These are phyloP conservation scores for Ganoderma leucocontextum DNA, from an alignment of 1,284 basidiomycete genomes.

Conservation along the genomic window DNA sequence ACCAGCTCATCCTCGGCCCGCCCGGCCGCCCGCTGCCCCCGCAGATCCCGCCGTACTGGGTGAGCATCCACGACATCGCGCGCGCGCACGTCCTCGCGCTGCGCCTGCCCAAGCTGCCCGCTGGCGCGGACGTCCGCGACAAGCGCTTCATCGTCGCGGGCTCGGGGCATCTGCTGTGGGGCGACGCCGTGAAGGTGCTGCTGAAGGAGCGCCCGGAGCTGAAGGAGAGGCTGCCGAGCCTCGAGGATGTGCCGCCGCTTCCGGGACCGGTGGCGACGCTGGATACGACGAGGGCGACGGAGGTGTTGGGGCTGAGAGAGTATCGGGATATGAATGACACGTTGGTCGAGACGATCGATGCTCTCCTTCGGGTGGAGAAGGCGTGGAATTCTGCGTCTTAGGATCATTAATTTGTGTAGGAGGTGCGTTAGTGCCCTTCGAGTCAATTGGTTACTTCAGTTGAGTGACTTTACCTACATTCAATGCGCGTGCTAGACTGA, in stretches of 20 bases:
- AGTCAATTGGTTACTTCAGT: too few species aligned
- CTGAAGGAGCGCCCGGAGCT: constrained; percentile 33
- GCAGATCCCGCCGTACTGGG: constrained; percentile 17
- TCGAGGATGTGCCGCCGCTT: constrained; percentile 10
- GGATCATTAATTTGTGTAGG: not conserved
- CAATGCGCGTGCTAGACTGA: too few species aligned
- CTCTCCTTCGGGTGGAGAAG: constrained; percentile 33
- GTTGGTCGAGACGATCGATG: constrained; percentile 33
- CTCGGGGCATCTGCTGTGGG: constrained; percentile 14
- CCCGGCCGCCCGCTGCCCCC: constrained; percentile 18
- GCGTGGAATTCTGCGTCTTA: constrained; percentile 23
- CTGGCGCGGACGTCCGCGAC: constrained; percentile 22
- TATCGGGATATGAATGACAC: constrained; percentile 30
- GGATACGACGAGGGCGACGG: constrained; percentile 28
- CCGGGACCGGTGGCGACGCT: constrained; percentile 9
- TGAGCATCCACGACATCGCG: constrained; percentile 41
- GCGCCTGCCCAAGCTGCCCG: constrained; percentile 20
- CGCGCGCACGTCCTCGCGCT: constrained; percentile 34
- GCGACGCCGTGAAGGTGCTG: constrained; percentile 33
- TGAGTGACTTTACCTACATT: too few species aligned
- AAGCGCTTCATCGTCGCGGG: constrained; percentile 37
- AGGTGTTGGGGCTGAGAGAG: constrained; percentile 33
- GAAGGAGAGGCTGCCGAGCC: constrained; percentile 20
- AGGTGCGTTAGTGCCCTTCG: too few species aligned
- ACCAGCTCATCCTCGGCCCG: constrained; percentile 23